These are phyloP conservation scores for Boletus rex-veris DNA, from an alignment of 768 basidiomycete species.

Conservation along the genomic window DNA sequence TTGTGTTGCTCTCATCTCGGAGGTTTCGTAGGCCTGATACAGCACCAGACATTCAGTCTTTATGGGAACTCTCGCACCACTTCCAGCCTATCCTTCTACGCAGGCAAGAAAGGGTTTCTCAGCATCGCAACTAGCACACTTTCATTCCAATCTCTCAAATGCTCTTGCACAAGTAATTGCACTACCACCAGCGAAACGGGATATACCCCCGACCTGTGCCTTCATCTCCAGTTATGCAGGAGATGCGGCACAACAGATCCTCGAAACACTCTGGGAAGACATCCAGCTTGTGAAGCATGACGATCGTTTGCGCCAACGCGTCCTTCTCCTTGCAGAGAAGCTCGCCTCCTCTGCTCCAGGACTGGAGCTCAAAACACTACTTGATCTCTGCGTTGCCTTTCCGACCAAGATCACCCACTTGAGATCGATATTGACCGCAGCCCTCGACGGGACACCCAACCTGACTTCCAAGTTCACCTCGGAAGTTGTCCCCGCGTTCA, in stretches of 20 bases:
- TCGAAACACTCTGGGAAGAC: constrained; percentile 55
- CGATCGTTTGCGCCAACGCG: constrained; percentile 43
- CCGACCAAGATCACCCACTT: constrained; percentile 43
- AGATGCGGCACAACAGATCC: constrained; percentile 49
- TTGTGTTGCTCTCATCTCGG: background rate
- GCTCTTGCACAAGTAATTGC: constrained; percentile 46
- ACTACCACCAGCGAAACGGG: constrained; percentile 46
- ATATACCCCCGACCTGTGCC: constrained; percentile 40
- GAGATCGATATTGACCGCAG: constrained; percentile 41
- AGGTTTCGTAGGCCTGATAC: background rate
- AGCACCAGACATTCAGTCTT: background rate
- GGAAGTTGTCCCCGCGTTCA: constrained; percentile 58
- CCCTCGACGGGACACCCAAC: constrained; percentile 33
- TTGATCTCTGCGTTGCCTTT: constrained; percentile 64
- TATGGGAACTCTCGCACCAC: constrained; percentile 32
- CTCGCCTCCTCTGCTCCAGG: constrained; percentile 39
- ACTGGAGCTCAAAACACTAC: constrained; percentile 51
- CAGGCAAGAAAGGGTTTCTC: constrained; percentile 46
- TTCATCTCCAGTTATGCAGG: constrained; percentile 59
- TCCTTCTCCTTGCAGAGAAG: constrained; percentile 56
- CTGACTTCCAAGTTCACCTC: constrained; percentile 33
- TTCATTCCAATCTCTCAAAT: constrained; percentile 47
- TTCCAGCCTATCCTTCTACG: constrained; percentile 56
- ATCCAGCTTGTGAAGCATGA: constrained; percentile 34
- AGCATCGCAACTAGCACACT: constrained; percentile 46